Conservation (phyloP, 129 eudicot genomes). For the Ambrosia artemisiifolia region DNA sequence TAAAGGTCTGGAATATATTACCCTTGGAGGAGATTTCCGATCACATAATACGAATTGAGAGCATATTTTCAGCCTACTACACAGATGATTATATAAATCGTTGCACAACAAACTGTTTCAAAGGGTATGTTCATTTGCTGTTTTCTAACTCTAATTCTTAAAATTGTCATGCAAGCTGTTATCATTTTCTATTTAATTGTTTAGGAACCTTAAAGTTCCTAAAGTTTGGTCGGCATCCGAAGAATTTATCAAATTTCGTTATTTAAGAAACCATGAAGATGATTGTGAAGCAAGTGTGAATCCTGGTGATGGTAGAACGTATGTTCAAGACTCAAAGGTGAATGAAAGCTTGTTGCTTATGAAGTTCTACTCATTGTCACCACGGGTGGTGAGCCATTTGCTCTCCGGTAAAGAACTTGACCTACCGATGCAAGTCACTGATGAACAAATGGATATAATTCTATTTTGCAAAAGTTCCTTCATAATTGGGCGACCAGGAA, state of each 20-base stretch:
- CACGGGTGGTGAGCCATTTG: constrained; percentile 48
- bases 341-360: constrained; percentile 72
- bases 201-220: constrained; percentile 61
- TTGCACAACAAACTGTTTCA: constrained; percentile 47
- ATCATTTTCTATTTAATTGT: not conserved
- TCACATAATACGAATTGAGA: constrained; percentile 55
- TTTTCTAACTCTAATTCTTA: not conserved
- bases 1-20: constrained; percentile 79
- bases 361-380: constrained; percentile 74
- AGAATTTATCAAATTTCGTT: constrained; percentile 41
- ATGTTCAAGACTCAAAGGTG: constrained; percentile 67
- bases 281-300: constrained; percentile 8
- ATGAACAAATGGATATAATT: constrained; percentile 55
- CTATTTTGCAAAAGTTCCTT: constrained; percentile 48
- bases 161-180: not conserved
- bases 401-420: constrained; percentile 54
- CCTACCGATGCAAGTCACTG: constrained; percentile 72
- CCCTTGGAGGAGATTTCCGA: constrained; percentile 54
- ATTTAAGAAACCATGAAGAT: constrained; percentile 6
- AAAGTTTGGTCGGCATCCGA: constrained; percentile 40
- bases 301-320: constrained; percentile 43
- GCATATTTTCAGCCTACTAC: constrained; percentile 45
- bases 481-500: constrained; percentile 73
- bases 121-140: constrained; percentile 47
- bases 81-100: constrained; percentile 53